phyloP scores from a whole-genome alignment of 208 protist genomes.

The Leishmania tarentolae region DNA sequence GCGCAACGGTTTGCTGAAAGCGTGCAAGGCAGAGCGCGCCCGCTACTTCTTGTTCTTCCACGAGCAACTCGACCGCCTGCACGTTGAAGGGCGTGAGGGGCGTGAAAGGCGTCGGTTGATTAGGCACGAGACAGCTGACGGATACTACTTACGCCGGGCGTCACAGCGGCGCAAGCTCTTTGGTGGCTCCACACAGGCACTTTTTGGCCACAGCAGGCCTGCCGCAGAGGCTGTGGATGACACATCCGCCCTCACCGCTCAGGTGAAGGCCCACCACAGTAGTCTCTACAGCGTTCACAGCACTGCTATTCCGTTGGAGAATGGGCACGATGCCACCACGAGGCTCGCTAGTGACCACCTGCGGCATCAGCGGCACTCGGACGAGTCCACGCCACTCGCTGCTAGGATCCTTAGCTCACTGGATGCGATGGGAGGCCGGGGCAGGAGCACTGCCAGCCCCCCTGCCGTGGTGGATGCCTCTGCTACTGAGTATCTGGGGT shows the following conservation, averaged over 20 bases:
- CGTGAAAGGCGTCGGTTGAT: conserved; percentile 30
- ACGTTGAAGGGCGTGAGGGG: conserved; percentile 32
- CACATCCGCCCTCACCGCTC: background rate
- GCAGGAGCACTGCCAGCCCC: background rate
- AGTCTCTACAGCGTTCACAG: too few relatives aligned
- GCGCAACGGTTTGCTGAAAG: conserved; percentile 21
- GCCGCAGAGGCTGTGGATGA: conserved; percentile 1
- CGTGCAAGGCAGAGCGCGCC: background rate
- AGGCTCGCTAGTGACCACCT: background rate
- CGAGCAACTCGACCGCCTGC: conserved; percentile 43
- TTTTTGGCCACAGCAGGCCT: background rate
- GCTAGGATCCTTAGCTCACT: background rate
- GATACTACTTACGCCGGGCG: conserved; percentile 31
- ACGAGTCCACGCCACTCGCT: background rate
- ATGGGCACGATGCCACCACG: background rate
- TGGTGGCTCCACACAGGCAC: background rate
- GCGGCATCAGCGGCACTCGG: background rate
- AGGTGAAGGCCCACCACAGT: background rate
- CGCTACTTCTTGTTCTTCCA: conserved; percentile 12
- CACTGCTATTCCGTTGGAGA: background rate
- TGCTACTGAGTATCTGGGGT: background rate
- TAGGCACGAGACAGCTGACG: conserved; percentile 24
- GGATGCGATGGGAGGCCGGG: background rate
- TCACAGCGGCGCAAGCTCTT: conserved; percentile 3
- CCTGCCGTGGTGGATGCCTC: background rate